phyloP scores from a whole-genome alignment of 148 eudicot species.

The Silene uniflora region DNA sequence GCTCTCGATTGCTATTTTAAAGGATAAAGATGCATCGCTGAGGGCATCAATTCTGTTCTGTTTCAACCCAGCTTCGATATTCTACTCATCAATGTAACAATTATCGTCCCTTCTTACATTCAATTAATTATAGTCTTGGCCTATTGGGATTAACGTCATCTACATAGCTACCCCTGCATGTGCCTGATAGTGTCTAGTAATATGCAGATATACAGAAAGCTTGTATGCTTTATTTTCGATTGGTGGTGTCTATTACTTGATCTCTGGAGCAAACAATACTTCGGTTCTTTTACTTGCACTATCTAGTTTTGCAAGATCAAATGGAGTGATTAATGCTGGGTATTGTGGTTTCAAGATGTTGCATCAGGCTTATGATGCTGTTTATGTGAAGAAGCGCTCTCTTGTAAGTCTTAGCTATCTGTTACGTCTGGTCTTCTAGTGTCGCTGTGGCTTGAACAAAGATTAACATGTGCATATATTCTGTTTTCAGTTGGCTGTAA shows the following conservation, averaged over 20 bases:
- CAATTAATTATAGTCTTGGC: neutral
- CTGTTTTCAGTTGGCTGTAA: conserved; percentile 47
- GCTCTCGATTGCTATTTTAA: conserved; percentile 66
- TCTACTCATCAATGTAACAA: conserved; percentile 84
- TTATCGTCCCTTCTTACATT: neutral
- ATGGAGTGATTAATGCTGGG: conserved; percentile 91
- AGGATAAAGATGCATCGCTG: conserved; percentile 61
- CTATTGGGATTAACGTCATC: neutral
- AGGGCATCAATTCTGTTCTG: conserved; percentile 82
- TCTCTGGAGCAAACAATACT: conserved; percentile 44
- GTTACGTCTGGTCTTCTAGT: neutral
- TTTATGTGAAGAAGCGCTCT: conserved; percentile 37
- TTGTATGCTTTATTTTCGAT: conserved; percentile 75
- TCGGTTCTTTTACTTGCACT: conserved; percentile 65
- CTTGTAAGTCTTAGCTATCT: conserved; percentile 38
- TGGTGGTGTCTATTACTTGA: conserved; percentile 67
- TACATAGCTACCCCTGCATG: neutral
- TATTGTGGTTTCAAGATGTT: conserved; percentile 67
- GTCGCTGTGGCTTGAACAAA: conserved; percentile 7
- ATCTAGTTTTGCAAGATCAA: conserved; percentile 79
- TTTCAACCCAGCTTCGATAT: conserved; percentile 94
- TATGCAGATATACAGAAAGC: conserved; percentile 87
- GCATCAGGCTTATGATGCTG: conserved; percentile 60
- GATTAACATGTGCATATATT: conserved; percentile 1
- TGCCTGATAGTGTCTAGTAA: conserved; percentile 4